Evolutionary conservation across 2,329 filamentous ascomycete genomes (phyloP), one percentile per base, ranked within the genome.

Genomic region (Trichophyton simii): DNA sequence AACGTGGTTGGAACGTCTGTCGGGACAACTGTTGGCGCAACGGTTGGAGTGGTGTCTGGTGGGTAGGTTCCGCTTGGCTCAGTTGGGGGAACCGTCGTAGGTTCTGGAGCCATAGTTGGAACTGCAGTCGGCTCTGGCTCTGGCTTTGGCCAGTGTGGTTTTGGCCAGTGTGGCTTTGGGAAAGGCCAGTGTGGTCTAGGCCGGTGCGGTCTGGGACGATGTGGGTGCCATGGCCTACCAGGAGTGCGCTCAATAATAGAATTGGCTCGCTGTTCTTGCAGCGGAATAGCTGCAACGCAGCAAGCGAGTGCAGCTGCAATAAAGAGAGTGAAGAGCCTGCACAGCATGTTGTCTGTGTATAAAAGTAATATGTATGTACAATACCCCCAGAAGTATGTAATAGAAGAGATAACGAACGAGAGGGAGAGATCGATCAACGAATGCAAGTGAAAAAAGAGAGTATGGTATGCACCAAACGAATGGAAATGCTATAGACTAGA

Each of bases 261-360:
- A 31, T 41, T 28, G 18, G 59, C 9, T 52, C 34, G 48, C 8
- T 22, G 15, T 38, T 22, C 50, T 7, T 61, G 18, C 9, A 61
- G n/a, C 22, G 59, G 59, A 20, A 18, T 46, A 15, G 59, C 59
- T 20, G 20, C 50, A 6, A 57, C 25, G 38, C 36, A 28, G 38
- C 31, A 57, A 22, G 34, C 50, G 34, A 61, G 48, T 22, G 42
- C 36, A 38, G 31, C 22, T n/a, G 44, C 20, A 20, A 57, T 34
- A 57, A 61, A n/a, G 59, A 61, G 48, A 46, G 38, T 61, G 41
- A 28, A 61, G 1, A 61, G 52, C 57, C 50, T 52, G 50, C 44
- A 25, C n/a, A 61, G 25, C 59, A 61, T 61, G 52, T 22, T 57
- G 50, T 11, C 59, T 20, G n/a, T 55, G 52, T 34, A 36, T 9